Evolutionary conservation across 441 rosid genomes (phyloP).

Genomic region (Bocquillonia castaneifolia): DNA sequence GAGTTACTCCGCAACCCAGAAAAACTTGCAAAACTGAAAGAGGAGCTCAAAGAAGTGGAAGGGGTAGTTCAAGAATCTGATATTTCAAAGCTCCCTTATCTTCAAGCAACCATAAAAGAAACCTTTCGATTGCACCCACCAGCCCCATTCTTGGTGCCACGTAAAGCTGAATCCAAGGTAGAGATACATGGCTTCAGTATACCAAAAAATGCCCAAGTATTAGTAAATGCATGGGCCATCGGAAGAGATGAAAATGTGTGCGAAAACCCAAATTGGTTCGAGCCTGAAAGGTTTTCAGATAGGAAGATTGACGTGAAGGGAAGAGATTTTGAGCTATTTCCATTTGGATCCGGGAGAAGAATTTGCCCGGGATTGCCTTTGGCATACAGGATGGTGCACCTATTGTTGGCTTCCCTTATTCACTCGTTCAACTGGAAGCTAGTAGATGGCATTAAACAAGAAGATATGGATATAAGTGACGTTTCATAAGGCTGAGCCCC

Average conservation of each 20-base stretch:
- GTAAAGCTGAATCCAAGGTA: conserved; percentile 8
- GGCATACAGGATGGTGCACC: conserved; percentile 25
- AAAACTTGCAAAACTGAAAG: neutral
- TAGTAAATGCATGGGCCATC: conserved; percentile 47
- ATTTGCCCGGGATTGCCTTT: conserved; percentile 44
- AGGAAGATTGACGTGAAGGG: conserved; percentile 39
- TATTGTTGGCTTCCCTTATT: conserved; percentile 16
- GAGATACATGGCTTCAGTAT: conserved; percentile 44
- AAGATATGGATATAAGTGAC: conserved; percentile 20
- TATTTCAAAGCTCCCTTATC: conserved; percentile 21
- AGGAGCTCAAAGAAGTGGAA: conserved; percentile 5
- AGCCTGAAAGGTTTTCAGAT: conserved; percentile 36
- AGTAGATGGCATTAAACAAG: conserved; percentile 9
- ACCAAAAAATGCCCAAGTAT: conserved; percentile 35
- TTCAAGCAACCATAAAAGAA: conserved; percentile 50
- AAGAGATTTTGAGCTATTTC: conserved; percentile 42
- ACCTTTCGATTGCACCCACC: conserved; percentile 43
- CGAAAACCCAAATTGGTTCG: conserved; percentile 33
- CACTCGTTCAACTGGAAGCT: conserved; percentile 17
- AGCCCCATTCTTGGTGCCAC: conserved; percentile 33
- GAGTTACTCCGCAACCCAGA: conserved; percentile 1
- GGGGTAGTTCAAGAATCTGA: conserved; percentile 26
- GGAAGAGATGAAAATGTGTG: conserved; percentile 45
- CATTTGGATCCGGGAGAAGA: conserved; percentile 15
- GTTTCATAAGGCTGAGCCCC: conserved; percentile 25